phyloP scores from a whole-genome alignment of 768 basidiomycete genomes.

The Termitomyces heimii region DNA sequence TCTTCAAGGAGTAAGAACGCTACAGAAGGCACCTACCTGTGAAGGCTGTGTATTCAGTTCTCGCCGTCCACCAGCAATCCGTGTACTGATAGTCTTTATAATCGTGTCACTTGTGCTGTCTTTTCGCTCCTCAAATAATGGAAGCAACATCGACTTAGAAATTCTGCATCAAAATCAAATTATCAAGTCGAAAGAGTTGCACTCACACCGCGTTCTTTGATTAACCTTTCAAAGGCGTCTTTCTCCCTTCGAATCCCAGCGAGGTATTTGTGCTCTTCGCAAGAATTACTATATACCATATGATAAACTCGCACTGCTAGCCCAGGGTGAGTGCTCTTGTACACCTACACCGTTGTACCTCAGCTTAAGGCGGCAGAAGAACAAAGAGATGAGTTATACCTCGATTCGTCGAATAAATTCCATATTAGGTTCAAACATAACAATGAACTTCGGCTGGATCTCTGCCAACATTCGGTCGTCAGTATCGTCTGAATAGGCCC shows the following conservation, averaged over 20 bases:
- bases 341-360: conserved; percentile 48
- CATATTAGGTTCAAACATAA: conserved; percentile 94
- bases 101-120: conserved; percentile 46
- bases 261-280: conserved; percentile 95
- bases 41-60: conserved; percentile 61
- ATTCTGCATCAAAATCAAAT: neutral
- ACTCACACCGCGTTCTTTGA: conserved; percentile 86
- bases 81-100: conserved; percentile 76
- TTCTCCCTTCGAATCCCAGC: conserved; percentile 87
- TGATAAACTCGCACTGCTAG: conserved; percentile 88
- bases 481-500: conserved; percentile 86
- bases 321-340: conserved; percentile 78
- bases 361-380: neutral
- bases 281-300: conserved; percentile 89
- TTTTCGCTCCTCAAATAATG: conserved; percentile 61
- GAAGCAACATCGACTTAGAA: conserved; percentile 80
- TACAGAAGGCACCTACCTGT: conserved; percentile 32
- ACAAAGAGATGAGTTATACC: conserved; percentile 34
- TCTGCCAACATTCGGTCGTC: conserved; percentile 88
- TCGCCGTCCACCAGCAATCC: conserved; percentile 82
- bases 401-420: conserved; percentile 91
- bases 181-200: neutral
- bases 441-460: conserved; percentile 83
- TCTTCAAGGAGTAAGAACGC: neutral
- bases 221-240: conserved; percentile 87